Evolutionary conservation across 768 basidiomycete genomes (phyloP), one percentile per base, ranked within the genome.

Genomic region (Dioszegia hungarica): DNA sequence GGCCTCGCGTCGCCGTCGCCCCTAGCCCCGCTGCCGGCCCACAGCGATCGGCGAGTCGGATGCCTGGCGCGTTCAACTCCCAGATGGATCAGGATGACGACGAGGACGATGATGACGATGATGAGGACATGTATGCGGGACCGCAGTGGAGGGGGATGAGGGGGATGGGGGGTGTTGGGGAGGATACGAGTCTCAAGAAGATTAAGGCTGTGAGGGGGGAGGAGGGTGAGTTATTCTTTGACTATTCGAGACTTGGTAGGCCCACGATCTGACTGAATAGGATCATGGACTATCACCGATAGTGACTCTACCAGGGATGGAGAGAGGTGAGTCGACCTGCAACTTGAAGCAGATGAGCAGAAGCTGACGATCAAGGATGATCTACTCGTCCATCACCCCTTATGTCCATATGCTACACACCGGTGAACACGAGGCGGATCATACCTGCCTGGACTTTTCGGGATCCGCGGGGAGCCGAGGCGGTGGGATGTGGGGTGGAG

Each of bases 271-370:
- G 19, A 49, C 29, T 4, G 31, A 3, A 29, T 40, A 41, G 37
- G 39, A 0, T 80, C 83, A 33, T 98, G 92, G 93, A 95, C 93
- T 0, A 89, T 98, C 55, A 97, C 92, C 6, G 95, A 97, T 77
- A 88, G 88, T 20, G 90, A 95, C 75, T 79, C 92, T 19, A 91
- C 89, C 59, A 85, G 86, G 62, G 86, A 92, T 78, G 85, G 87
- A 85, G 85, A 65, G 20, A 68, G 66, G 77, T 61, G n/a, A n/a
- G n/a, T n/a, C n/a, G n/a, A n/a, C n/a, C 31, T 15, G 54, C 62
- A 53, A 15, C 5, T 22, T 24, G 25, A 11, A 24, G 22, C 38
- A 22, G 43, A 25, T n/a, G 41, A 29, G 37, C 47, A 50, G 20
- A 28, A 22, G 53, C 40, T 59, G 45, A 61, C 40, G n/a, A 17